A percentile compares a stretch with the other conserved stretches of the same genome.
phyloP scores from a whole-genome alignment of 345 rosid genomes.

The Lumnitzera racemosa region DNA sequence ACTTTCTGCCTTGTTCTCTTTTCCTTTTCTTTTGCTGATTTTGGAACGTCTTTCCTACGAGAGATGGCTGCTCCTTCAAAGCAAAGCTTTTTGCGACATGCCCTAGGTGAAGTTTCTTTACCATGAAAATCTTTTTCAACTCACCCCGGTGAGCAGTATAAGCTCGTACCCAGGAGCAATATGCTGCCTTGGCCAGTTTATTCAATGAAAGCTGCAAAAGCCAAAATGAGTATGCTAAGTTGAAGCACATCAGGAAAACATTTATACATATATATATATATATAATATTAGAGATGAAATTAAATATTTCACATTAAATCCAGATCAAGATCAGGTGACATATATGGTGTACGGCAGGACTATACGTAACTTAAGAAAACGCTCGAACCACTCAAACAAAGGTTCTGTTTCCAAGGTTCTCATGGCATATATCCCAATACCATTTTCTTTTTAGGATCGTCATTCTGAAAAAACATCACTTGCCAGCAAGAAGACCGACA shows the following conservation, averaged over 20 bases:
- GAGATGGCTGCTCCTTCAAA: constrained; percentile 79
- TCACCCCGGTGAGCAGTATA: constrained; percentile 90
- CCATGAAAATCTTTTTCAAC: constrained; percentile 71
- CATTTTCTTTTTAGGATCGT: no score
- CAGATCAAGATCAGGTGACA: no score
- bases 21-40: constrained; percentile 68
- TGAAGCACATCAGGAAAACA: neutral
- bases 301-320: no score
- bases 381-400: no score
- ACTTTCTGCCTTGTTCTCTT: constrained; percentile 57
- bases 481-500: no score
- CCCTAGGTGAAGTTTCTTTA: constrained; percentile 91
- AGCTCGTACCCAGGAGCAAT: constrained; percentile 91
- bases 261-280: neutral
- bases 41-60: constrained; percentile 69
- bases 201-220: constrained; percentile 55
- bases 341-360: no score
- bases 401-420: no score
- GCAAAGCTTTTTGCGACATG: constrained; percentile 98
- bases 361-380: no score
- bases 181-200: constrained; percentile 67
- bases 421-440: no score
- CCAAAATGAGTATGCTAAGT: neutral
- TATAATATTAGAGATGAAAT: no score
- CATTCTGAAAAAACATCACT: no score